phyloP scores from a whole-genome alignment of 163 green algal species.

The Coccomyxa subellipsoidea region DNA sequence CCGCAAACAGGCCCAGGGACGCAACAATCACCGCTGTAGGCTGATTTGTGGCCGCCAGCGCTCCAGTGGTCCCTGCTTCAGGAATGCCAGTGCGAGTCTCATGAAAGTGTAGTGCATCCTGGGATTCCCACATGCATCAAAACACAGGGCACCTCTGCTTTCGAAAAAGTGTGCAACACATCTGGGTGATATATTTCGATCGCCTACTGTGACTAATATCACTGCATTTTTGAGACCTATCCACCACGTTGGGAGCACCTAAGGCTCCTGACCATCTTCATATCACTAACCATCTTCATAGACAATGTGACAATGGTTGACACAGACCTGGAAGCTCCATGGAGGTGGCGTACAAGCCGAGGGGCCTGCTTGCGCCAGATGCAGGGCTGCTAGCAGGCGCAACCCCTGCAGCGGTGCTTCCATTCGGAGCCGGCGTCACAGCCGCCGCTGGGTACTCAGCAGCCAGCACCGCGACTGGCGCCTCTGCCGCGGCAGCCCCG shows the following conservation, averaged over 20 bases:
- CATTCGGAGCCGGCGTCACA: background rate
- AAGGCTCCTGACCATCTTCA: background rate
- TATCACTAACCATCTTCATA: background rate
- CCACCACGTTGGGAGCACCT: too few relatives aligned
- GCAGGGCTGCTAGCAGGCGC: background rate
- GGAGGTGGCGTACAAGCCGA: constrained; percentile 19
- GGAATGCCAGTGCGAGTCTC: background rate
- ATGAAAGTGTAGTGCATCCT: too few relatives aligned
- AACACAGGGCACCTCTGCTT: too few relatives aligned
- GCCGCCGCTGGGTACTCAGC: background rate
- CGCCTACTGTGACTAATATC: too few relatives aligned
- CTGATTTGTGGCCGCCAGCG: constrained; percentile 6
- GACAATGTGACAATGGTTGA: background rate
- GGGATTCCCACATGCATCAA: too few relatives aligned
- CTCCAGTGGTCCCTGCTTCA: background rate
- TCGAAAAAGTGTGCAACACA: too few relatives aligned
- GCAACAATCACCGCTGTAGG: background rate
- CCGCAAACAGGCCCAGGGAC: background rate
- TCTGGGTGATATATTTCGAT: too few relatives aligned
- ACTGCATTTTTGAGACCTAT: too few relatives aligned
- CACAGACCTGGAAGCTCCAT: constrained; percentile 13
- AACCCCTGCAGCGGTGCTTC: background rate
- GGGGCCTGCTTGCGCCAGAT: background rate
- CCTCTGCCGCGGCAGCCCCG: background rate
- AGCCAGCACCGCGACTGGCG: background rate